These are phyloP conservation scores for Clitocybe nebularis DNA, from an alignment of 1,284 basidiomycete species.

Conservation along the genomic window DNA sequence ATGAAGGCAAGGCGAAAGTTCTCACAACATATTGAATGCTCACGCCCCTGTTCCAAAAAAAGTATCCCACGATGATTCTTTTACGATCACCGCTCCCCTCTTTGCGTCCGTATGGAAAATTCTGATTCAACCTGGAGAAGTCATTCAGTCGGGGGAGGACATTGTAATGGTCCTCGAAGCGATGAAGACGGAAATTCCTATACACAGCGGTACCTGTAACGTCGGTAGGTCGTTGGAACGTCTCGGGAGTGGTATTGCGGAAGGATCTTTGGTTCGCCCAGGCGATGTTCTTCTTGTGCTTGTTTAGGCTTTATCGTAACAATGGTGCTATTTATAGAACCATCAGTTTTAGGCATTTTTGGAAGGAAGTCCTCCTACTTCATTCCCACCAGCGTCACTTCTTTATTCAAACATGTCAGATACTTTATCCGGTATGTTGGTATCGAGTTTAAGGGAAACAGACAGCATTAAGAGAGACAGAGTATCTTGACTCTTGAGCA, in stretches of 20 bases:
- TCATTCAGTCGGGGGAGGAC: constrained; percentile 41
- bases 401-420: too few species aligned
- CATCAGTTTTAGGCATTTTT: too few species aligned
- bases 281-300: constrained; percentile 41
- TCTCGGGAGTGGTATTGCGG: constrained; percentile 36
- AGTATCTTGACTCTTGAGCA: too few species aligned
- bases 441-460: too few species aligned
- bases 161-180: constrained; percentile 61
- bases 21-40: neutral
- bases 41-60: too few species aligned
- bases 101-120: constrained; percentile 61
- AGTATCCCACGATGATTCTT: neutral
- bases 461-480: too few species aligned
- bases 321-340: too few species aligned
- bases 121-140: constrained; percentile 36
- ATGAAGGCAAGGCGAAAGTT: neutral
- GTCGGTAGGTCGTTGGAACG: constrained; percentile 40
- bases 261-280: constrained; percentile 39
- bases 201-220: constrained; percentile 42
- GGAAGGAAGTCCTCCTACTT: too few species aligned
- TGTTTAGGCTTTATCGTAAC: constrained; percentile 2
- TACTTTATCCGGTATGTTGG: too few species aligned
- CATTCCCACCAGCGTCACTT: too few species aligned
- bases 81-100: constrained; percentile 38
- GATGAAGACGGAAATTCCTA: constrained; percentile 68